Base-by-base conservation (phyloP, 2,329 filamentous ascomycete species). In the Sarocladium brachiariae region DNA sequence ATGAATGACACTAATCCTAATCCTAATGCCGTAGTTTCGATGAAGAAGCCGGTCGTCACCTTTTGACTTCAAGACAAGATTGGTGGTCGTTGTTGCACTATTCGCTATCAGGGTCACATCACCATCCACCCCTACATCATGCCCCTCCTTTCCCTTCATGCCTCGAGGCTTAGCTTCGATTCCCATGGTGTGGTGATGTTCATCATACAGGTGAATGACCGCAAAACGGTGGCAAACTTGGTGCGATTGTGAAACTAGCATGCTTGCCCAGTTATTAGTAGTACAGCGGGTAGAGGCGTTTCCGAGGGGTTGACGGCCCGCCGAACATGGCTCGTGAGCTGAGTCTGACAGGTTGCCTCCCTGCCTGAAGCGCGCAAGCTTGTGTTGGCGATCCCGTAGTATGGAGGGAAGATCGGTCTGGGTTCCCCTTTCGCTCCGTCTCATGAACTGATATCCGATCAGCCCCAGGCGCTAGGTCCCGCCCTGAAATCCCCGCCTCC, bases 61-160 rank as follows among this genome's bases (percentile, higher is more conserved):
- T n/a, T n/a, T n/a, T n/a, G n/a, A n/a, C n/a, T n/a, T n/a, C n/a
- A n/a, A n/a, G n/a, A n/a, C n/a, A n/a, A n/a, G n/a, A n/a, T n/a
- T n/a, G n/a, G n/a, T n/a, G n/a, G n/a, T n/a, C n/a, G n/a, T n/a
- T n/a, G n/a, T n/a, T n/a, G n/a, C n/a, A n/a, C 39, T 45, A 45
- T 45, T 45, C 39, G 39, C 18, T 10, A 30, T 31, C 24, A 47
- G 43, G 25, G 43, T 47, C 43, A 47, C 43, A 47, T 47, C 27
- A 18, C 25, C 27, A 30, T 13, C 27, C 7, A 30, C 27, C 13
- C 27, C 27, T 7, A 30, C 27, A 30, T 13, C 27, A 7, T 13
- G 7, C 27, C 27, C 27, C 13, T 30, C 39, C 23, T 23, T 18
- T n/a, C 21, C 39, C 39, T 39, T 8, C 37, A 8, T 21, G 9